A percentile compares a stretch with the other conserved stretches of the same genome.
These are phyloP conservation scores for Papiliotrema terrestris DNA, from an alignment of 1,284 basidiomycete genomes.

Conservation along the genomic window DNA sequence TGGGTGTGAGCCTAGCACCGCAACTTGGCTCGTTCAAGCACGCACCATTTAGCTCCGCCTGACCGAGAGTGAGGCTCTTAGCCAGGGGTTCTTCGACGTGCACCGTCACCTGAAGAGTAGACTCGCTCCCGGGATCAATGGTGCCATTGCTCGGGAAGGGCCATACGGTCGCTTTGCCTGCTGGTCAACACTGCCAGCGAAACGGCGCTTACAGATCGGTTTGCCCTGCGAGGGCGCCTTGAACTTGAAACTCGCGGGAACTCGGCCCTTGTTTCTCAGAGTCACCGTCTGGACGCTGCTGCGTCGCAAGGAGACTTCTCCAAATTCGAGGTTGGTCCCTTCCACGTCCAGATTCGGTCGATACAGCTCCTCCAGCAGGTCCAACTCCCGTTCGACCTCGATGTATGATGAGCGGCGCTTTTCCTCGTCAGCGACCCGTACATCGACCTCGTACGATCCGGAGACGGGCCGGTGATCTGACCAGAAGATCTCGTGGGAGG, in stretches of 20 bases:
- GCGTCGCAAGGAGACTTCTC: conserved; percentile 26
- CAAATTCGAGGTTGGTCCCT: conserved; percentile 51
- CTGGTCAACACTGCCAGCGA: not conserved
- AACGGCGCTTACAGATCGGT: conserved; percentile 29
- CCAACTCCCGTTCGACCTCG: conserved; percentile 43
- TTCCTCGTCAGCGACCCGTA: conserved; percentile 26
- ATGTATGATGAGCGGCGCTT: conserved; percentile 44
- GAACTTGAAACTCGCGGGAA: conserved; percentile 35
- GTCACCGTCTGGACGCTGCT: conserved; percentile 17
- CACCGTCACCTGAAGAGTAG: conserved; percentile 21
- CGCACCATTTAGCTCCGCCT: conserved; percentile 38
- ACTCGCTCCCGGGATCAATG: conserved; percentile 23
- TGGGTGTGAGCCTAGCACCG: conserved; percentile 3
- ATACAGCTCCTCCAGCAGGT: conserved; percentile 49
- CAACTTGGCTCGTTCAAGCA: not conserved
- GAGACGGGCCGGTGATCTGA: conserved; percentile 44
- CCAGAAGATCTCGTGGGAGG: conserved; percentile 39
- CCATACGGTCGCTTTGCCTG: conserved; percentile 38
- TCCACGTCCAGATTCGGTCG: conserved; percentile 53
- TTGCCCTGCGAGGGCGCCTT: conserved; percentile 28
- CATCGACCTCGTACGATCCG: conserved; percentile 16
- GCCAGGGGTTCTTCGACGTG: conserved; percentile 28
- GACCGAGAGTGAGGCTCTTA: conserved; percentile 20
- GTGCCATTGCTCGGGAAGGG: conserved; percentile 29
- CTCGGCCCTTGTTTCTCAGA: conserved; percentile 33